Conservation (phyloP, 2,329 filamentous ascomycete species). For the Pestalotiopsis sp. region DNA sequence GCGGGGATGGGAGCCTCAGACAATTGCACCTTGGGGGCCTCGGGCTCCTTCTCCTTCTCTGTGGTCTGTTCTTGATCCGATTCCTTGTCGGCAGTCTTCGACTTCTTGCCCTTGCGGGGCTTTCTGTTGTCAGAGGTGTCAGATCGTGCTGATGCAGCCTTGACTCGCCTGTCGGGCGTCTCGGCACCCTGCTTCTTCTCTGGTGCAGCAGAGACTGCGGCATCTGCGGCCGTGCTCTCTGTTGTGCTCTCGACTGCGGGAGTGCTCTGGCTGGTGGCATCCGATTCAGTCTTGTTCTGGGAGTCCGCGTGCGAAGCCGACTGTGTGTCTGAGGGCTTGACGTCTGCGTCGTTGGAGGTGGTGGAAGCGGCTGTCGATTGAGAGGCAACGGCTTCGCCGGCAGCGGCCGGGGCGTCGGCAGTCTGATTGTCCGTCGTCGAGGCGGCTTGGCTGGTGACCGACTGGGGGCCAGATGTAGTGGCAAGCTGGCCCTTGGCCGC, state of each 20-base stretch:
- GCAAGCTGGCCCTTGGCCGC: constrained; percentile 80
- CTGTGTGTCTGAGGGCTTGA: constrained; percentile 24
- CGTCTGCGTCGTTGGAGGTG: constrained; percentile 38
- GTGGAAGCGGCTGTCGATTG: constrained; percentile 37
- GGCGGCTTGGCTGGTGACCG: constrained; percentile 31
- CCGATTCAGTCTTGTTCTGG: not conserved
- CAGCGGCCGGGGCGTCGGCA: constrained; percentile 34
- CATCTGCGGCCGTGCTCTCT: constrained; percentile 16
- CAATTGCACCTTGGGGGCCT: constrained; percentile 64
- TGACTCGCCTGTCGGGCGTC: constrained; percentile 46
- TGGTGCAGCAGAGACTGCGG: constrained; percentile 18
- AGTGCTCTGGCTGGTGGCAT: not conserved
- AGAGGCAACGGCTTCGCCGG: constrained; percentile 35
- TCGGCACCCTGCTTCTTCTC: constrained; percentile 23
- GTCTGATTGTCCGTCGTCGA: constrained; percentile 33
- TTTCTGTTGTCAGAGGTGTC: constrained; percentile 70
- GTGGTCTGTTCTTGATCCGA: constrained; percentile 52
- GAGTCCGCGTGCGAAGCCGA: constrained; percentile 24
- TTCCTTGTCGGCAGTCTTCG: constrained; percentile 52
- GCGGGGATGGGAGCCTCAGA: constrained; percentile 80
- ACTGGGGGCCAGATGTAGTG: constrained; percentile 32
- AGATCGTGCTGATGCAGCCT: constrained; percentile 62
- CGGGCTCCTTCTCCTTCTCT: constrained; percentile 61
- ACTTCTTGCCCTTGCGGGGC: constrained; percentile 67
- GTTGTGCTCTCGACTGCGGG: not conserved